These are phyloP conservation scores for Parietichytrium sp. DNA, from an alignment of 108 stramenopile genomes.

Conservation along the genomic window DNA sequence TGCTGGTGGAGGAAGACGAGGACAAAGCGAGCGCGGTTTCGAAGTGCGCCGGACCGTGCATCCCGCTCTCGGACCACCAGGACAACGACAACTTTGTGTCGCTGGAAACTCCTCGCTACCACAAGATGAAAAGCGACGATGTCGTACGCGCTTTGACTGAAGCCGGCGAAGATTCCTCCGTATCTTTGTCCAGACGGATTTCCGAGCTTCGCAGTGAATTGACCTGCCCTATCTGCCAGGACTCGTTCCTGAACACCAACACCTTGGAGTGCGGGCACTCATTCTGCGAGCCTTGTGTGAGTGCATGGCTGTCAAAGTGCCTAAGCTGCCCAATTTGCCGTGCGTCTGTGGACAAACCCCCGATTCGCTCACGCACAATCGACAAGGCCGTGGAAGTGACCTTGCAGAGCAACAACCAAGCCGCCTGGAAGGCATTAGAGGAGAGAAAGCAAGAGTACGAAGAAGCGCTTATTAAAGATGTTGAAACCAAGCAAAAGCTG, in stretches of 20 bases:
- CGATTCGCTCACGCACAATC: background rate
- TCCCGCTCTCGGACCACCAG: background rate
- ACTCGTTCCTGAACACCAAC: background rate
- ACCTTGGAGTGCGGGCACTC: constrained; percentile 12
- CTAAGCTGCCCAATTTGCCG: constrained; percentile 22
- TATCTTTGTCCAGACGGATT: background rate
- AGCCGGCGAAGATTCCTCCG: background rate
- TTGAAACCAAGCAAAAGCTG: background rate
- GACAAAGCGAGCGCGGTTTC: background rate
- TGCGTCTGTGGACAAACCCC: background rate
- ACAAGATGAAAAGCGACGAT: background rate
- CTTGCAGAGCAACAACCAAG: background rate
- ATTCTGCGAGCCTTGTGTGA: constrained; percentile 11
- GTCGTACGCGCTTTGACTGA: background rate
- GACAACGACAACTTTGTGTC: background rate
- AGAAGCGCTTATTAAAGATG: background rate
- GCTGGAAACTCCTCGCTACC: background rate
- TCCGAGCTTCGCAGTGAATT: background rate
- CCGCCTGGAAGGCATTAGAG: background rate
- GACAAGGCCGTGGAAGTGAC: background rate
- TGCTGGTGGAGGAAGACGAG: background rate
- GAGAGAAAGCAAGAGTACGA: background rate
- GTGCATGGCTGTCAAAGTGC: background rate
- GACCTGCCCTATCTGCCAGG: constrained; percentile 29
- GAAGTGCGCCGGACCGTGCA: background rate